phyloP scores from a whole-genome alignment of 805 yeast species.

The Ascoidea tarda region DNA sequence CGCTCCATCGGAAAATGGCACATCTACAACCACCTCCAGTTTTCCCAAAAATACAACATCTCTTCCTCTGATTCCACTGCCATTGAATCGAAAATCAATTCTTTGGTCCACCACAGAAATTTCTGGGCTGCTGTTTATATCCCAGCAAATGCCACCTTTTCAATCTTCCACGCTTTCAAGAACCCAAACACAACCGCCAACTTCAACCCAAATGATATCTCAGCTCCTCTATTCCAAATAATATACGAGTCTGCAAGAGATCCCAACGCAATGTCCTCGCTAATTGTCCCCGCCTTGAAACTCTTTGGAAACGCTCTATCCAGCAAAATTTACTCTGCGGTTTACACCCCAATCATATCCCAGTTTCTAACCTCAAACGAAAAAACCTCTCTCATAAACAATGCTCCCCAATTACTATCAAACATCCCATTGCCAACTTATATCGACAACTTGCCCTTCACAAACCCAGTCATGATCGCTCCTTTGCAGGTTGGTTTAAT shows the following conservation, averaged over 20 bases:
- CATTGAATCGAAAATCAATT: constrained; percentile 16
- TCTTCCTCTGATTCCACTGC: constrained; percentile 4
- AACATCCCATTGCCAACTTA: constrained; percentile 17
- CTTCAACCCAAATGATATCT: constrained; percentile 9
- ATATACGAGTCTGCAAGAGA: constrained; percentile 57
- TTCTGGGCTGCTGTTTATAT: constrained; percentile 56
- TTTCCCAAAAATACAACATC: constrained; percentile 11
- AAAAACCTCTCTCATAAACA: constrained; percentile 11
- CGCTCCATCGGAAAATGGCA: constrained; percentile 17
- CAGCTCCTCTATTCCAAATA: constrained; percentile 26
- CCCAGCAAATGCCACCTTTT: constrained; percentile 28
- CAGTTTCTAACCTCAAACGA: constrained; percentile 11
- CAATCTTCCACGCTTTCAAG: constrained; percentile 14
- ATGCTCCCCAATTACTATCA: constrained; percentile 15
- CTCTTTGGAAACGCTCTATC: no score
- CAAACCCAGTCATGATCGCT: constrained; percentile 33
- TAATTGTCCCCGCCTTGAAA: constrained; percentile 29
- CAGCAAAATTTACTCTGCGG: background rate
- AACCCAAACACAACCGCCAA: constrained; percentile 5
- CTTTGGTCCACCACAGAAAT: constrained; percentile 36
- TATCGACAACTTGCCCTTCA: constrained; percentile 29
- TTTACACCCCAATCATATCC: constrained; percentile 11
- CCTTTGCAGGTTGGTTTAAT: constrained; percentile 58
- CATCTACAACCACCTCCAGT: constrained; percentile 15
- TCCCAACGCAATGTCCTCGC: constrained; percentile 28